Conservation (phyloP, 768 basidiomycete species). For the Tricholomella constricta region DNA sequence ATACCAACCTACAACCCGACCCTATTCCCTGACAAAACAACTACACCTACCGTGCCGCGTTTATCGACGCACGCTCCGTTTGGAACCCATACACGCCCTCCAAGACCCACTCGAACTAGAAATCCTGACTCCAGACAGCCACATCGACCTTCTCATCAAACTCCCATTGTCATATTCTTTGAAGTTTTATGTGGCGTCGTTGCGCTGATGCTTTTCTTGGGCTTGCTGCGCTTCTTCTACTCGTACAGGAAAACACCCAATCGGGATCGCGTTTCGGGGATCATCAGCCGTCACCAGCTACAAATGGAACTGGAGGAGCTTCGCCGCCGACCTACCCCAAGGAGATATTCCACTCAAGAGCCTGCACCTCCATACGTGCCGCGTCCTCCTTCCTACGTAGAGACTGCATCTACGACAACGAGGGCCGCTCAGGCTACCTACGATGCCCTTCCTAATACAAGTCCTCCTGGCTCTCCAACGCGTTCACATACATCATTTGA, state of each 20-base stretch:
- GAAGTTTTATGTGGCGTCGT: constrained; percentile 46
- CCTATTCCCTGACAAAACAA: too few relatives aligned
- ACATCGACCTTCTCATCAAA: constrained; percentile 24
- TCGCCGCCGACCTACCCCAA: constrained; percentile 35
- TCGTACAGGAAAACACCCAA: constrained; percentile 46
- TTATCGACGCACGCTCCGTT: constrained; percentile 8
- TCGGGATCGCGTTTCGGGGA: constrained; percentile 45
- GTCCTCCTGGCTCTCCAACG: constrained; percentile 16
- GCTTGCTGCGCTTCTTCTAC: constrained; percentile 42
- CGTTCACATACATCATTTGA: background rate
- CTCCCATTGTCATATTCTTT: constrained; percentile 44
- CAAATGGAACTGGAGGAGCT: constrained; percentile 54
- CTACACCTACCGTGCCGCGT: constrained; percentile 1
- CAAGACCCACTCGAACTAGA: constrained; percentile 13
- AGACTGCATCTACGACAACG: background rate
- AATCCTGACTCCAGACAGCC: background rate
- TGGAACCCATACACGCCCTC: background rate
- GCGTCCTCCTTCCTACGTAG: constrained; percentile 49
- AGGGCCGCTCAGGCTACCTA: constrained; percentile 10
- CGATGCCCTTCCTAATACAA: constrained; percentile 11
- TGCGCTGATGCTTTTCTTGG: constrained; percentile 34
- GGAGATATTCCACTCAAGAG: constrained; percentile 34
- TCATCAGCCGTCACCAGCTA: constrained; percentile 46
- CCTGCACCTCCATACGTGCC: constrained; percentile 56
- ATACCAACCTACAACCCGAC: background rate